Evolutionary conservation across 1,284 basidiomycete genomes (phyloP).

Genomic region (Ceratobasidium sp.): DNA sequence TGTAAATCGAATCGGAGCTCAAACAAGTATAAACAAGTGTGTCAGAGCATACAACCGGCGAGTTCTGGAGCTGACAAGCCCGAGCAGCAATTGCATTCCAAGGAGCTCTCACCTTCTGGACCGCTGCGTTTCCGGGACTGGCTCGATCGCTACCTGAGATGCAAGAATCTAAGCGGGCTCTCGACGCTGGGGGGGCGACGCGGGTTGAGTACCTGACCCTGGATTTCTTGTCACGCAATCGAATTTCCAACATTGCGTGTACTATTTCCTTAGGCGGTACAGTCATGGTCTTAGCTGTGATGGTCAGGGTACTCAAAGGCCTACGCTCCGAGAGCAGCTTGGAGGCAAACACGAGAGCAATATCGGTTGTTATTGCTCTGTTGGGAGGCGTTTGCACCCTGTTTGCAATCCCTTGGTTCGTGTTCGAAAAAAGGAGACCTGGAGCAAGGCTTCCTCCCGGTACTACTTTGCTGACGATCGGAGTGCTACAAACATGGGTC

Average conservation of each 20-base stretch:
- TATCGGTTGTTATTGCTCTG: slow-evolving; percentile 81
- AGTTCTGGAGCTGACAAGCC: no score
- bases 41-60: no score
- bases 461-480: slow-evolving; percentile 75
- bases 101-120: slow-evolving; percentile 85
- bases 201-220: slow-evolving; percentile 69
- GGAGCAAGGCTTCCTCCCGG: slow-evolving; percentile 74
- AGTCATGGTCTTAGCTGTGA: slow-evolving; percentile 77
- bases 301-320: slow-evolving; percentile 82
- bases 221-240: slow-evolving; percentile 78
- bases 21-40: no score
- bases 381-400: slow-evolving; percentile 80
- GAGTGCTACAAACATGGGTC: slow-evolving; percentile 76
- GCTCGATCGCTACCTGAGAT: slow-evolving; percentile 80
- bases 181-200: slow-evolving; percentile 52
- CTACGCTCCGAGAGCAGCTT: slow-evolving; percentile 72
- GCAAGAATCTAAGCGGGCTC: slow-evolving; percentile 56
- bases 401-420: slow-evolving; percentile 54
- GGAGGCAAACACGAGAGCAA: slow-evolving; percentile 82
- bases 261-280: slow-evolving; percentile 79
- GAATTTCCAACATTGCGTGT: slow-evolving; percentile 85
- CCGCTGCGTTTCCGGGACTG: slow-evolving; percentile 83
- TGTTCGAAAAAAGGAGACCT: slow-evolving; percentile 71
- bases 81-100: slow-evolving; percentile 80
- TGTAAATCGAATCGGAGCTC: no score